A percentile compares a stretch with the other conserved stretches of the same genome.
Conservation (phyloP, 169 alveolate genomes). For the Perkinsus chesapeaki region DNA sequence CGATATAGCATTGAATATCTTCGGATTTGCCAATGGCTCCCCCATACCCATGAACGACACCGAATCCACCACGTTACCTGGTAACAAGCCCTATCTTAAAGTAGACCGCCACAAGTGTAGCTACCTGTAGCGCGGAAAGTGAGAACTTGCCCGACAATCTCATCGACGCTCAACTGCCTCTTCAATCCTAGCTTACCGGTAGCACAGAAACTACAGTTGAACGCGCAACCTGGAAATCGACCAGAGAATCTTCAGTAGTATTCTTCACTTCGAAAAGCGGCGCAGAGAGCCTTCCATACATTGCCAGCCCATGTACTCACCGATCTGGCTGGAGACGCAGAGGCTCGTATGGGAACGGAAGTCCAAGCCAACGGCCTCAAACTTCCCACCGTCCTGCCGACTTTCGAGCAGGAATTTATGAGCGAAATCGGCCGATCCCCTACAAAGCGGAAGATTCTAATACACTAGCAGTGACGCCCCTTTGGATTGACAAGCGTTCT, state of each 20-base stretch:
- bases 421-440: slow-evolving; percentile 46
- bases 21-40: slow-evolving; percentile 76
- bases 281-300: background rate
- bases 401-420: slow-evolving; percentile 57
- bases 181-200: slow-evolving; percentile 72
- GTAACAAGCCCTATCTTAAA: slow-evolving; percentile 58
- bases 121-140: background rate
- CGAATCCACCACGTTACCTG: slow-evolving; percentile 53
- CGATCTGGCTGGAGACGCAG: slow-evolving; percentile 68
- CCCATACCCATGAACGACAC: slow-evolving; percentile 82
- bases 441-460: background rate
- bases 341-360: slow-evolving; percentile 64
- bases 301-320: background rate
- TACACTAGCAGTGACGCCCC: background rate
- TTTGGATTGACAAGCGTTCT: background rate
- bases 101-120: slow-evolving; percentile 10
- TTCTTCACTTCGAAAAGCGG: too few species aligned
- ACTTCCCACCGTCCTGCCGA: slow-evolving; percentile 51
- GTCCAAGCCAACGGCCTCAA: slow-evolving; percentile 63
- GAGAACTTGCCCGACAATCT: slow-evolving; percentile 65
- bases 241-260: background rate
- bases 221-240: slow-evolving; percentile 50
- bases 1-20: slow-evolving; percentile 61
- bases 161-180: slow-evolving; percentile 68
- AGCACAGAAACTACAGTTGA: slow-evolving; percentile 70